Evolutionary conservation across 1,284 basidiomycete genomes (phyloP).

Genomic region (Leccinum pachyderme): DNA sequence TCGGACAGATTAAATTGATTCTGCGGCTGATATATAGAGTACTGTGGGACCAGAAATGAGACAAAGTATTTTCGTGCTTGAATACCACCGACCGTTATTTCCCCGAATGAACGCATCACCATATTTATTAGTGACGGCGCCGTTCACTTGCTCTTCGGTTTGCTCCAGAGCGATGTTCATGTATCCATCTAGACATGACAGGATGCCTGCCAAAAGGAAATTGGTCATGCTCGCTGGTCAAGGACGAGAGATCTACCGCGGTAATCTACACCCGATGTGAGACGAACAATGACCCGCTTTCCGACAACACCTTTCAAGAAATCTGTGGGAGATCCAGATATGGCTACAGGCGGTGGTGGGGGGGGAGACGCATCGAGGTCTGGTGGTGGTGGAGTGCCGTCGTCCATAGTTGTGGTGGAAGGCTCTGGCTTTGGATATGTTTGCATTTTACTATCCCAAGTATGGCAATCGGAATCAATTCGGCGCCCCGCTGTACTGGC

Average conservation of each 20-base stretch:
- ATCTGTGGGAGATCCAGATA: constrained; percentile 79
- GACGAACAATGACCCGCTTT: constrained; percentile 89
- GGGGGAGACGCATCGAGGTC: constrained; percentile 39
- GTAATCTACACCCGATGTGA: constrained; percentile 97
- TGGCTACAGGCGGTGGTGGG: constrained; percentile 45
- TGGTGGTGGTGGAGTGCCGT: constrained; percentile 31
- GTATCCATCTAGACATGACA: constrained; percentile 97
- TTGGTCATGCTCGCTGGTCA: not conserved
- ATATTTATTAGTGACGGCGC: constrained; percentile 81
- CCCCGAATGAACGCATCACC: constrained; percentile 96
- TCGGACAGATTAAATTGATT: constrained; percentile 28
- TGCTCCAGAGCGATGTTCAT: constrained; percentile 99
- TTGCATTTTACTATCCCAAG: constrained; percentile 14
- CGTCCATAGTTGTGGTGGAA: constrained; percentile 23
- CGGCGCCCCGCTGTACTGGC: not conserved
- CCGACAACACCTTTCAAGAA: constrained; percentile 94
- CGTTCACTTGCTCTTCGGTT: constrained; percentile 93
- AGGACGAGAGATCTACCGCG: constrained; percentile 57
- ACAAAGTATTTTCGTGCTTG: not conserved
- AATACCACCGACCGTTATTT: constrained; percentile 80
- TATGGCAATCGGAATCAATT: constrained; percentile 9
- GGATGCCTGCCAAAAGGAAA: constrained; percentile 60
- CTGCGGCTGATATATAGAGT: constrained; percentile 47
- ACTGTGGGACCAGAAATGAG: constrained; percentile 28
- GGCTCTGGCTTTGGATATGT: constrained; percentile 27